These are phyloP conservation scores for Eucommia ulmoides DNA, from an alignment of 257 asterid genomes.

Conservation along the genomic window DNA sequence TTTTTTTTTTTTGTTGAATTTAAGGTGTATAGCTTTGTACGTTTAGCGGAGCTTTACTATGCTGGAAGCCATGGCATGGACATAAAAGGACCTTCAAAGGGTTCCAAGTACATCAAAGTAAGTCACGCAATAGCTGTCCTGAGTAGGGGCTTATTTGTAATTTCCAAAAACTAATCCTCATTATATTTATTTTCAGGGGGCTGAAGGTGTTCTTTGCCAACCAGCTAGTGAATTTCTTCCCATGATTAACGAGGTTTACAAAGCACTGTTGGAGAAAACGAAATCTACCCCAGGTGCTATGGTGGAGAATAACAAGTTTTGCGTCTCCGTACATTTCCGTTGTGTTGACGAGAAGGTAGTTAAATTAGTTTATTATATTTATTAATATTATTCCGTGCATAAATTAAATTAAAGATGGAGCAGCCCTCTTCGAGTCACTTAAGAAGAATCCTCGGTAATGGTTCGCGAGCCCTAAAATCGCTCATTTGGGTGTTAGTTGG, in stretches of 20 bases:
- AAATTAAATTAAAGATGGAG: too few relatives aligned
- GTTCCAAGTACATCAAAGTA: conserved; percentile 55
- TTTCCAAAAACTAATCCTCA: neutral
- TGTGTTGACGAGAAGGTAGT: conserved; percentile 84
- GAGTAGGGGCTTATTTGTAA: neutral
- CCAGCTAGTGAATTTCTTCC: conserved; percentile 85
- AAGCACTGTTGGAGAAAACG: conserved; percentile 46
- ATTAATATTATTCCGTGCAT: neutral
- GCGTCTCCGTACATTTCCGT: conserved; percentile 86
- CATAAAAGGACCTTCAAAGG: conserved; percentile 93
- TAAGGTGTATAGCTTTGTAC: conserved; percentile 76
- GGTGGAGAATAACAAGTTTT: conserved; percentile 89
- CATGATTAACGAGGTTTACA: conserved; percentile 71
- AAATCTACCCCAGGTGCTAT: conserved; percentile 59
- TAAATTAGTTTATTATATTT: neutral
- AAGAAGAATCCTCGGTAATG: neutral
- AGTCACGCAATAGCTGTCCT: conserved; percentile 7
- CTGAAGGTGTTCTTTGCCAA: conserved; percentile 51
- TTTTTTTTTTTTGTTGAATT: neutral
- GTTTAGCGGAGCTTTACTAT: conserved; percentile 85
- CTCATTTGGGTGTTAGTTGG: too few relatives aligned
- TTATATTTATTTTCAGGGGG: conserved; percentile 26
- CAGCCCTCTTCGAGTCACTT: neutral
- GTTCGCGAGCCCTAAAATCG: too few relatives aligned
- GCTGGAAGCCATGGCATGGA: conserved; percentile 99